Conservation (phyloP, 768 basidiomycete species). For the Hygrophorus pudorinus region DNA sequence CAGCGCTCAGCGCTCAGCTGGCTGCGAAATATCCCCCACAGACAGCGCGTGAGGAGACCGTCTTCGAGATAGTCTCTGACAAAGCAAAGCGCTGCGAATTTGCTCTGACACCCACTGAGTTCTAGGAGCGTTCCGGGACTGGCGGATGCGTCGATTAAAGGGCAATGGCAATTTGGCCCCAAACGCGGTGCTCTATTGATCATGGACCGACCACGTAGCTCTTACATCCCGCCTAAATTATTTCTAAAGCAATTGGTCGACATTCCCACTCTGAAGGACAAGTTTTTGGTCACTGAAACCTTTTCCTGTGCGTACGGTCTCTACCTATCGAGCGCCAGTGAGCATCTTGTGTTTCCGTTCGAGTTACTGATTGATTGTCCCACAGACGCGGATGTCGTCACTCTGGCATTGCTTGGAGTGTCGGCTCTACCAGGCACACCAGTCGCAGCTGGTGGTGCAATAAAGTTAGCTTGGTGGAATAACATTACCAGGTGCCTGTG, state of each 20-base stretch:
- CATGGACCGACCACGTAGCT: constrained; percentile 21
- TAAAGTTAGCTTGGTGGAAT: background rate
- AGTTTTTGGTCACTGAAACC: constrained; percentile 21
- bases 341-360: background rate
- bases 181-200: constrained; percentile 24
- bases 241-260: constrained; percentile 17
- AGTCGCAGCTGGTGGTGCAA: background rate
- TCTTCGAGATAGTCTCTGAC: too few relatives aligned
- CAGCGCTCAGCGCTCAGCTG: too few relatives aligned
- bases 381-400: background rate
- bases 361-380: background rate
- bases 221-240: constrained; percentile 9
- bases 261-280: constrained; percentile 18
- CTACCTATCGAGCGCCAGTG: constrained; percentile 2
- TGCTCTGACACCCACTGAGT: too few relatives aligned
- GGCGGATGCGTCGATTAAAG: constrained; percentile 21
- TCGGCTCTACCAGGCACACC: background rate
- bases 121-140: constrained; percentile 16
- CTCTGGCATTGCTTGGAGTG: background rate
- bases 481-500: background rate
- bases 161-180: constrained; percentile 22
- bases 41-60: constrained; percentile 12
- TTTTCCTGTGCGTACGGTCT: constrained; percentile 18
- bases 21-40: constrained; percentile 10
- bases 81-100: too few relatives aligned